A percentile compares a stretch with the other conserved stretches of the same genome.
phyloP scores from a whole-genome alignment of 2,329 filamentous ascomycete genomes.

The Aspergillus pseudoterreus region DNA sequence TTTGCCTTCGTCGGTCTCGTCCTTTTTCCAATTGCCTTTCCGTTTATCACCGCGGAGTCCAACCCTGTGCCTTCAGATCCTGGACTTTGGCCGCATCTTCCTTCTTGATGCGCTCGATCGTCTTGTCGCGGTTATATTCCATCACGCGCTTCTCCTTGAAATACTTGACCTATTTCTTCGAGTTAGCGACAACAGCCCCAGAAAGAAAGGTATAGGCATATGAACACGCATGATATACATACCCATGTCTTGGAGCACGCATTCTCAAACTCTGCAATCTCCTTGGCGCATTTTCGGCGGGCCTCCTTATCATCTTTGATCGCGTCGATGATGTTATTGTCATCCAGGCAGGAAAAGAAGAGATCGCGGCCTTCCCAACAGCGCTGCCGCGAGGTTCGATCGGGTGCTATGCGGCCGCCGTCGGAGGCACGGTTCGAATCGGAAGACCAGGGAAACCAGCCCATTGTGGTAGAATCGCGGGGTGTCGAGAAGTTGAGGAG shows the following conservation, averaged over 20 bases:
- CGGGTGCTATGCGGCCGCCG: slow-evolving; percentile 72
- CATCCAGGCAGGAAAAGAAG: slow-evolving; percentile 86
- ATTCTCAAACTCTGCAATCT: slow-evolving; percentile 68
- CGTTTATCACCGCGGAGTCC: slow-evolving; percentile 22
- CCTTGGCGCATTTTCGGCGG: slow-evolving; percentile 55
- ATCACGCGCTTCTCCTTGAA: slow-evolving; percentile 96
- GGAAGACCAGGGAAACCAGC: slow-evolving; percentile 48
- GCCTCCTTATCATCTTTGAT: slow-evolving; percentile 57
- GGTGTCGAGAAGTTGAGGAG: neutral
- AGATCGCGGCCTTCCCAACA: slow-evolving; percentile 89
- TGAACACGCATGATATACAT: slow-evolving; percentile 33
- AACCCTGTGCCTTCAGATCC: slow-evolving; percentile 42
- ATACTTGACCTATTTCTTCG: slow-evolving; percentile 72
- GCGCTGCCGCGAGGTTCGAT: slow-evolving; percentile 70
- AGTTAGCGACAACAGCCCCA: slow-evolving; percentile 9
- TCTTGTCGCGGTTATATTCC: slow-evolving; percentile 79
- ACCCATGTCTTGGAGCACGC: slow-evolving; percentile 93
- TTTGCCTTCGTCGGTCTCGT: neutral
- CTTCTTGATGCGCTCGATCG: slow-evolving; percentile 68
- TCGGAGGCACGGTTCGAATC: slow-evolving; percentile 47
- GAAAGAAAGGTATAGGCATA: neutral
- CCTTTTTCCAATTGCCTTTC: neutral
- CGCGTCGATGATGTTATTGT: slow-evolving; percentile 73
- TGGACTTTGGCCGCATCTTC: slow-evolving; percentile 66
- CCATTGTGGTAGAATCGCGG: slow-evolving; percentile 42